These are phyloP conservation scores for Tilletia indica DNA, from an alignment of 1,284 basidiomycete genomes.

Conservation along the genomic window DNA sequence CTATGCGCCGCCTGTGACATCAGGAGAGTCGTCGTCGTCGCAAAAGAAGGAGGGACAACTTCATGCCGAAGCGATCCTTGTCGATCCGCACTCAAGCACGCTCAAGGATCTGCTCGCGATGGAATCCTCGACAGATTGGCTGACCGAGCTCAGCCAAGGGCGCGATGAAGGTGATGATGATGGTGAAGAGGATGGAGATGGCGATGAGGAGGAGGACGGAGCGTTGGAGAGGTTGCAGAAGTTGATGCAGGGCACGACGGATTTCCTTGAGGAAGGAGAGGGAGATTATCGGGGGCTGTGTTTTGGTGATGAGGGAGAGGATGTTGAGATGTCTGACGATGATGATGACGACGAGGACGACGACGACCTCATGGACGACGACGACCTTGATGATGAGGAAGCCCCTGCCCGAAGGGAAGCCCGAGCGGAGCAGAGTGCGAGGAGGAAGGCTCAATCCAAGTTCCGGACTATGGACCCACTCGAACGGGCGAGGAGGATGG, in stretches of 20 bases:
- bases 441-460: neutral
- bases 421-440: neutral
- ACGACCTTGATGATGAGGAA: no score
- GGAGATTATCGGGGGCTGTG: neutral
- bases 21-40: neutral
- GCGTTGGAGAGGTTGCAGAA: neutral
- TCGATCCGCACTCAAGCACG: neutral
- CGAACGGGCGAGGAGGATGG: neutral
- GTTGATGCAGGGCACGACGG: neutral
- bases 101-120: neutral
- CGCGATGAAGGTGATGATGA: neutral
- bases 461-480: neutral
- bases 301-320: neutral
- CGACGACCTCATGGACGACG: no score
- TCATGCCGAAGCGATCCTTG: neutral
- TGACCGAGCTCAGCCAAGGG: neutral
- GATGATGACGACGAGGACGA: neutral
- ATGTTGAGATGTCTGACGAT: neutral
- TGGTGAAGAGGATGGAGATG: neutral
- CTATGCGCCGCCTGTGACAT: neutral
- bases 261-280: neutral
- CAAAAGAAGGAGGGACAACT: neutral
- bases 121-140: constrained; percentile 8
- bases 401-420: neutral
- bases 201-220: neutral